Evolutionary conservation across 108 stramenopile species (phyloP), one percentile per base, ranked within the genome.

Genomic region (Stephanodiscus minutulus): DNA sequence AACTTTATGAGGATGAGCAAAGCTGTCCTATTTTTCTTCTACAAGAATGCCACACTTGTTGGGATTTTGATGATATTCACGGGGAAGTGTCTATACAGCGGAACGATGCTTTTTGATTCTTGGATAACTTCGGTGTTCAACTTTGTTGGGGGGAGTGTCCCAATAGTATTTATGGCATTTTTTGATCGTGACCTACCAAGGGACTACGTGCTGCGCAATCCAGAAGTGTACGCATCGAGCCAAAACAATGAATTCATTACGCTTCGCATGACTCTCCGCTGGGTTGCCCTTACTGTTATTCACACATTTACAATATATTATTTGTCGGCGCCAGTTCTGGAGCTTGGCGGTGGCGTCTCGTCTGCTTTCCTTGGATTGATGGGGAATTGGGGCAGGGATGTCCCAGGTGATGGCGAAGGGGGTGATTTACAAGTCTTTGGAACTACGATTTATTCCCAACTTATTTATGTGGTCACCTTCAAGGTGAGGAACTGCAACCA

Each of bases 41-140:
- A 97, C 92, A 99, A 99, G 78, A 98, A 99, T 77, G 86, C 97
- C 43, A 83, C 96, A 17, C 84, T 98, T 69, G 92, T 93, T 36
- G 86, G 87, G 13, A 67, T 68, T 50, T 58, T 96, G 54, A 85
- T 96, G 60, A 80, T 90, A 44, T 96, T 82, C 71, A 81, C 82
- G 31, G 68, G 64, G 17, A 77, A 85, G 68, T 85, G 89, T 49
- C 74, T 97, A 20, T 97, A 82, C 64, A 90, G 88, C 65, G 95
- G 95, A 46, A 88, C 86, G 9, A 85, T 91, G 11, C 68, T 93
- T 39, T 96, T 83, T 62, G 91, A 96, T 64, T 33, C 83, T 76
- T 94, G 92, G 92, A 72, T 88, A 15, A 91, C 91, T 66, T 68
- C 89, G 58, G 77, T 85, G 46, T 93, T 95, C 55, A 96, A 97